These are phyloP conservation scores for Macrotyloma uniflorum DNA, from an alignment of 306 rosid species.

Conservation along the genomic window DNA sequence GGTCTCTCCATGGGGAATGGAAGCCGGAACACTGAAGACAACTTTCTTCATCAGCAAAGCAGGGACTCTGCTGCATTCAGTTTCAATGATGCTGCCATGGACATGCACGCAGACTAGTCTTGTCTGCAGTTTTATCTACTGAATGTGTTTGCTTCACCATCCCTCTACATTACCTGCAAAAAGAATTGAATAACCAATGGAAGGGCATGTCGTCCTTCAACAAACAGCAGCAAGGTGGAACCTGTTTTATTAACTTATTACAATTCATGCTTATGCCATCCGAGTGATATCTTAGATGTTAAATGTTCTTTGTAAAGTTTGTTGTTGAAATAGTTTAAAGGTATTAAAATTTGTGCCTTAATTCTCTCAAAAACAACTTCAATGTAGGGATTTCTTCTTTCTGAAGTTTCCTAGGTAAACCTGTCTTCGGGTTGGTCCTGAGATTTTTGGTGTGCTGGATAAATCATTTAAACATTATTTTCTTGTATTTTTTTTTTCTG, in stretches of 20 bases:
- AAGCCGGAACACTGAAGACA: conserved; percentile 53
- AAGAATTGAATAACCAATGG: conserved; percentile 38
- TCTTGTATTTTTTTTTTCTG: no score
- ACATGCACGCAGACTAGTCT: conserved; percentile 87
- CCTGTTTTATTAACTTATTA: conserved; percentile 35
- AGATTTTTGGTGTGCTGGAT: no score
- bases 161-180: conserved; percentile 35
- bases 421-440: not conserved
- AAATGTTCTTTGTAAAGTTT: conserved; percentile 49
- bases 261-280: conserved; percentile 33
- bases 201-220: conserved; percentile 33
- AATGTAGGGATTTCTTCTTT: conserved; percentile 40
- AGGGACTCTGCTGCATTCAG: conserved; percentile 56
- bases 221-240: conserved; percentile 38
- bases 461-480: no score
- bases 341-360: conserved; percentile 41
- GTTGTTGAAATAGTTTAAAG: conserved; percentile 32
- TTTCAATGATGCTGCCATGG: conserved; percentile 82
- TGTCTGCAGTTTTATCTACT: conserved; percentile 37
- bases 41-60: conserved; percentile 53
- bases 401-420: conserved; percentile 39
- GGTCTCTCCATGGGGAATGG: conserved; percentile 64
- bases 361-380: conserved; percentile 31
- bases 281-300: conserved; percentile 44
- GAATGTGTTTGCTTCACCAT: conserved; percentile 33